Base-by-base conservation (phyloP, 192 early-diverging fungal genomes). In the Coemansia sp. region DNA sequence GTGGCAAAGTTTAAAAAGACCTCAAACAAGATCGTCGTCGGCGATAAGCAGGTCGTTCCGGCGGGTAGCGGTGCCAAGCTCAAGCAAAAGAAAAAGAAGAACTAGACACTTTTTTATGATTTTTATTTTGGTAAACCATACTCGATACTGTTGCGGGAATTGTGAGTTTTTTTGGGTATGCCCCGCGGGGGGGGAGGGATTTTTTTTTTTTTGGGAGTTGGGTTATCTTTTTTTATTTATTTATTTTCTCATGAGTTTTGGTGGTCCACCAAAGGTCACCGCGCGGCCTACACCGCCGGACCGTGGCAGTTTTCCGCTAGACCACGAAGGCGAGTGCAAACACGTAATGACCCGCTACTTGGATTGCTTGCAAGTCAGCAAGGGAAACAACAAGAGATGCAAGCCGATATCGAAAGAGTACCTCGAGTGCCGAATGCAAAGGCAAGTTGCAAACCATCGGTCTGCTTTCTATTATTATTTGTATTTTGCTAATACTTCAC, bases 1-100 rank as follows among this genome's bases (percentile, higher is more conserved):
- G 95, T 99, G 12, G 93, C 97, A 47, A 99, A 99, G 68, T 89
- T 99, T 76, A 92, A 97, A 73, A 98, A 99, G 80, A 75, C 90
- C 9, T 91, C 91, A 48, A 98, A 97, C 84, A 94, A 93, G 82
- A 59, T 82, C 16, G 65, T 69, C 56, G 38, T 47, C 35, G 57
- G 47, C 7, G 78, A 80, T 21, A 65, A 75, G 47, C 31, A 57
- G 63, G 34, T 72, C n/a, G 72, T 80, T 35, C 78, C 78, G 8
- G 41, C 78, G 1, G 78, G 78, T 11, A 75, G 78, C 42, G 78
- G 78, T 11, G 72, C 66, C 41, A 65, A 64, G 53, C 64, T 60
- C 52, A 80, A 80, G 73, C 76, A 76, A 31, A 68, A 66, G 75
- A 74, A 74, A 41, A 78, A 77, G 55, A 69, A 37, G 47, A 41